phyloP scores from a whole-genome alignment of 2,329 filamentous ascomycete genomes.

The Aspergillus piperis region DNA sequence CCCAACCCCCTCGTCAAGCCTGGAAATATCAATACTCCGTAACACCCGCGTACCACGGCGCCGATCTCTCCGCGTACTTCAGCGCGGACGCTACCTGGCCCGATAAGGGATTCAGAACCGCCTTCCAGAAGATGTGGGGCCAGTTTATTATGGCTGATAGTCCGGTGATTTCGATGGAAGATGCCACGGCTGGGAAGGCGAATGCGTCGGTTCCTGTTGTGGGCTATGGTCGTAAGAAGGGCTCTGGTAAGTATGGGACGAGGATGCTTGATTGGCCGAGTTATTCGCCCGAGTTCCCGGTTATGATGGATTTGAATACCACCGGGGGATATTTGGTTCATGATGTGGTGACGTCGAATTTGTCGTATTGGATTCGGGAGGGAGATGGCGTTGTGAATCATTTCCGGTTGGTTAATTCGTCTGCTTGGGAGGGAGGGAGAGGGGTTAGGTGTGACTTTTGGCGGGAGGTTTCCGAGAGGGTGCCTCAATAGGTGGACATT shows the following conservation, averaged over 20 bases:
- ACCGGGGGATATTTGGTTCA: constrained; percentile 42
- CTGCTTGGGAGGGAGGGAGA: constrained; percentile 52
- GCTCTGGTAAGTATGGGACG: constrained; percentile 22
- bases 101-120: constrained; percentile 35
- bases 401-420: constrained; percentile 47
- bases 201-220: constrained; percentile 22
- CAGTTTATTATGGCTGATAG: constrained; percentile 49
- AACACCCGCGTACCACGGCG: constrained; percentile 65
- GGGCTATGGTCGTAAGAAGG: too few species aligned
- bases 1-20: constrained; percentile 28
- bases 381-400: constrained; percentile 39
- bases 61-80: constrained; percentile 58
- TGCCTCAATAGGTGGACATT: not conserved
- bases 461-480: not conserved
- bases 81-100: constrained; percentile 23
- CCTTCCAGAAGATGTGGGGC: constrained; percentile 50
- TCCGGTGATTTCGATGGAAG: constrained; percentile 29
- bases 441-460: constrained; percentile 27
- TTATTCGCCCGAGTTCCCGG: constrained; percentile 35
- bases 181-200: constrained; percentile 22
- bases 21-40: constrained; percentile 63
- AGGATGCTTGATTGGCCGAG: constrained; percentile 36
- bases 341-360: constrained; percentile 20
- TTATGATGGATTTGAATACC: constrained; percentile 51
- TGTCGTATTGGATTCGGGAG: constrained; percentile 29